A percentile compares a stretch with the other conserved stretches of the same genome.
Evolutionary conservation across 768 basidiomycete genomes (phyloP).

Genomic region (Boletus sensibilis): DNA sequence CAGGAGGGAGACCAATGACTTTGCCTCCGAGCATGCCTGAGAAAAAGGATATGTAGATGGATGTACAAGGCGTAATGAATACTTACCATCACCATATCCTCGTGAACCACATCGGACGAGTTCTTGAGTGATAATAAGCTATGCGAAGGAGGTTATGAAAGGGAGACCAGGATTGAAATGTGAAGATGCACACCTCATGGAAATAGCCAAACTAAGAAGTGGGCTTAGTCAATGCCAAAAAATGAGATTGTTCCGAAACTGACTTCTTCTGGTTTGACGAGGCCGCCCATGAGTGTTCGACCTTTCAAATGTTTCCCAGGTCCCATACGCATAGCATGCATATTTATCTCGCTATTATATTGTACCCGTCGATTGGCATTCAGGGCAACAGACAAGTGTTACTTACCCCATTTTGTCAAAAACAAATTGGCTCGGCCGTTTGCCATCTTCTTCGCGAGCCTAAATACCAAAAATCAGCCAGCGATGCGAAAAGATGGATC

Average conservation of each 20-base stretch:
- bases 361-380: neutral
- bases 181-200: slow-evolving; percentile 57
- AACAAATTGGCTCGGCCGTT: slow-evolving; percentile 74
- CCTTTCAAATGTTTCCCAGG: slow-evolving; percentile 87
- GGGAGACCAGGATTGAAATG: neutral
- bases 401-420: slow-evolving; percentile 79
- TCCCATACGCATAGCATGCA: slow-evolving; percentile 91
- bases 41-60: neutral
- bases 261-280: slow-evolving; percentile 75
- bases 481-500: slow-evolving; percentile 11
- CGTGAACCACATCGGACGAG: slow-evolving; percentile 51
- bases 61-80: neutral
- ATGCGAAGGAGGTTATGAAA: neutral
- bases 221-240: slow-evolving; percentile 18
- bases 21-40: slow-evolving; percentile 51
- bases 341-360: slow-evolving; percentile 51
- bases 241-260: slow-evolving; percentile 8
- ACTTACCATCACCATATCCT: slow-evolving; percentile 65
- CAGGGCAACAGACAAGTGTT: neutral
- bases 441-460: slow-evolving; percentile 85
- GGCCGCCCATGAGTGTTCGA: slow-evolving; percentile 65
- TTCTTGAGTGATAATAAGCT: slow-evolving; percentile 68
- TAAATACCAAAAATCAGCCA: slow-evolving; percentile 22
- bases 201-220: slow-evolving; percentile 59
- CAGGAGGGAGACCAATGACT: slow-evolving; percentile 68